Conservation (phyloP, 768 basidiomycete species). For the Psilocybe tampanensis region DNA sequence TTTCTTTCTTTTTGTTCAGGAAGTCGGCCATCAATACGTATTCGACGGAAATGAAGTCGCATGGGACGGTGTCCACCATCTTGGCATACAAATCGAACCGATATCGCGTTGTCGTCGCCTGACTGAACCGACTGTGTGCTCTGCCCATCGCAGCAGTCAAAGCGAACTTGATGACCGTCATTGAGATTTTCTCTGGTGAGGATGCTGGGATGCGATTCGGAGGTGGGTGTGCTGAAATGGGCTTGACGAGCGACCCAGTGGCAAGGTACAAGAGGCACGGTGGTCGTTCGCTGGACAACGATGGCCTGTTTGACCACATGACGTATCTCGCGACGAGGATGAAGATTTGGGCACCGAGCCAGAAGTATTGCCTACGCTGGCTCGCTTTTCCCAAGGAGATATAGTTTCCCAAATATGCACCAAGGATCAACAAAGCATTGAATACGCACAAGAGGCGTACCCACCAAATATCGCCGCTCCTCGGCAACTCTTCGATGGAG, state of each 20-base stretch:
- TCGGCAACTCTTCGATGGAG: not conserved
- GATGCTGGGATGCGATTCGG: not conserved
- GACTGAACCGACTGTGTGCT: not conserved
- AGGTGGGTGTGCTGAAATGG: not conserved
- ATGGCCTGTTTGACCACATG: not conserved
- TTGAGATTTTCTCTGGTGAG: not conserved
- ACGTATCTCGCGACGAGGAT: not conserved
- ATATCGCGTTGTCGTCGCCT: not conserved
- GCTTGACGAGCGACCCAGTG: not conserved
- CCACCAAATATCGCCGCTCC: constrained; percentile 1
- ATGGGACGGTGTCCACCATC: not conserved
- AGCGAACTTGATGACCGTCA: not conserved
- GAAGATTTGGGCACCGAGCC: not conserved
- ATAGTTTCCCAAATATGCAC: not conserved
- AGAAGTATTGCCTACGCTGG: not conserved
- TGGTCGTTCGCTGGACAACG: not conserved
- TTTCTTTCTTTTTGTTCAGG: not conserved
- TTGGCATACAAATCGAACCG: not conserved
- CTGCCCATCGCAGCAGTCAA: not conserved
- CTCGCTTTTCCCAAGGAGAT: not conserved
- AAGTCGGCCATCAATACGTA: not conserved
- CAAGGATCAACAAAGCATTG: not conserved
- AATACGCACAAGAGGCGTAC: not conserved
- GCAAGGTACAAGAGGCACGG: not conserved
- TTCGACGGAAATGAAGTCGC: not conserved